phyloP scores from a whole-genome alignment of 805 yeast genomes.

The Pichia eremophila region DNA sequence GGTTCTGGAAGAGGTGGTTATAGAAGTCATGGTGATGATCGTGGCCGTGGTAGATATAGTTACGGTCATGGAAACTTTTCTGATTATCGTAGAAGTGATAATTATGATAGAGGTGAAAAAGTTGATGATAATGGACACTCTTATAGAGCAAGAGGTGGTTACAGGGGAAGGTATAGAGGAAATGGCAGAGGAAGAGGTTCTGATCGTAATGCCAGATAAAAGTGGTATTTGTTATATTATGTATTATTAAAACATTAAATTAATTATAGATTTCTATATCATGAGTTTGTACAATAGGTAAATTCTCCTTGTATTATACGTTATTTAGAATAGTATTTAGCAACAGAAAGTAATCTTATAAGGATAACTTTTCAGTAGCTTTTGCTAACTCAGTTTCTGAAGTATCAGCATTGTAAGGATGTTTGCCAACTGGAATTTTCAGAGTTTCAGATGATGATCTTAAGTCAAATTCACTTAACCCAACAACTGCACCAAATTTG shows the following conservation, averaged over 20 bases:
- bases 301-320: no score
- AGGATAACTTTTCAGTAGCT: background rate
- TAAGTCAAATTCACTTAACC: conserved; percentile 75
- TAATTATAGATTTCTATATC: no score
- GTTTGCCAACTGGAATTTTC: conserved; percentile 25
- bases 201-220: no score
- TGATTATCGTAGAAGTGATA: background rate
- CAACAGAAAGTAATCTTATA: background rate
- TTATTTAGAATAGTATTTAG: no score
- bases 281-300: no score
- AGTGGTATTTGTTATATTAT: no score
- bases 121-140: background rate
- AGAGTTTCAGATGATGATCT: conserved; percentile 32
- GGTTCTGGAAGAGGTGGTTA: background rate
- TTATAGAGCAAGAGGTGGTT: background rate
- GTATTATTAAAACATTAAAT: no score
- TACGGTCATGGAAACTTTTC: no score
- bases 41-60: background rate
- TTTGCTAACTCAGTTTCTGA: background rate
- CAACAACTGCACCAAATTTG: conserved; percentile 62
- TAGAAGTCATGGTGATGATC: background rate
- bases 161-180: background rate
- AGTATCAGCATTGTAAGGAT: conserved; percentile 15
- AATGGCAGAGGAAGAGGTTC: no score
- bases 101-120: background rate